Evolutionary conservation across 345 rosid species (phyloP), one percentile per base, ranked within the genome.

Genomic region (Eucalyptus pauciflora): DNA sequence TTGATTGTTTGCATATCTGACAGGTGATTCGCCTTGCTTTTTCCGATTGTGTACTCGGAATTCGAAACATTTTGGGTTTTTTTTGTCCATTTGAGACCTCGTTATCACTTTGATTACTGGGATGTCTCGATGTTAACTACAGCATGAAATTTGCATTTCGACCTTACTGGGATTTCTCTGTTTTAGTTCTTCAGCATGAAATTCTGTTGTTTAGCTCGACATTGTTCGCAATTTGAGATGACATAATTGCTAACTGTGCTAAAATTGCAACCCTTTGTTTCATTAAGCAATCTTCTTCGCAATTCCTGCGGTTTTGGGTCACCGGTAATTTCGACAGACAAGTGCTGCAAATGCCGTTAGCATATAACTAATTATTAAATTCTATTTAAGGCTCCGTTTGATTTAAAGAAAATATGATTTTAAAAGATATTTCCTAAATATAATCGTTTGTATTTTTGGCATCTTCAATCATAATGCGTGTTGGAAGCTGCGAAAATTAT

Each of bases 1-100:
- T 20, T 5, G 81, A 71, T 33, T 37, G 46, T 71, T 71, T 17
- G 81, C 7, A 18, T 24, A 71, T 18, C 3, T 10, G 8, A 0
- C 9, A 5, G 2, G 4, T 71, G 46, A 37, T 33, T 17, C 0
- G 0, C 20, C 25, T 10, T 0, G 27, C 25, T 69, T 71, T 37
- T 37, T 37, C 27, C 0, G 4, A 69, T 1, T 0, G 25, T 33
- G 12, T 69, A 9, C 20, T 16, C 0, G 0, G 3, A 16, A 31
- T 69, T 31, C 11, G 0, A 69, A 69, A 69, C 2, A 4, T 31
- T 67, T 8, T 12, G 16, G 3, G 24, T 3, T 69, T 33, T 69
- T 69, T 69, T 9, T 5, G 43, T 17, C 43, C 22, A 20, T 37
- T 0, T 9, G 2, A 71, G 45, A 71, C 25, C 7, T 71, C 45